Conservation (phyloP, 768 basidiomycete genomes). For the Myochromella boudieri region DNA sequence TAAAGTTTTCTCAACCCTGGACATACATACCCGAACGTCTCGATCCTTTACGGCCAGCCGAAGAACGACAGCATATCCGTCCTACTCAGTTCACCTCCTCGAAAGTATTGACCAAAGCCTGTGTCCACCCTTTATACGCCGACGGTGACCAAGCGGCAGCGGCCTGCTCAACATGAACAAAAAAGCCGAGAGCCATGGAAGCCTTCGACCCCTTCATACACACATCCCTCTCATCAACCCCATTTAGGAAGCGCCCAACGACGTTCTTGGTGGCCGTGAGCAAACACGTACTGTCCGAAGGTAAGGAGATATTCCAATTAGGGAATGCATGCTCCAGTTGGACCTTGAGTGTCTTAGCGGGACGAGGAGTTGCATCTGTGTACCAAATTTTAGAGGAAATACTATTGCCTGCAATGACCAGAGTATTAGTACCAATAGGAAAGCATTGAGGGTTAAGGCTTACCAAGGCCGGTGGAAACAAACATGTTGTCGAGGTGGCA, state of each 20-base stretch:
- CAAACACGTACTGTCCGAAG: conserved; percentile 37
- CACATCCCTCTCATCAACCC: conserved; percentile 26
- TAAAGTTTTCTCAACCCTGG: too few species aligned
- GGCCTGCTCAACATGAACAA: conserved; percentile 45
- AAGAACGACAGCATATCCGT: too few species aligned
- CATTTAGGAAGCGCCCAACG: conserved; percentile 44
- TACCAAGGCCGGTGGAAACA: conserved; percentile 46
- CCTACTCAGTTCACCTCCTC: not conserved
- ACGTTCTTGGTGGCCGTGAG: conserved; percentile 47
- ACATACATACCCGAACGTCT: too few species aligned
- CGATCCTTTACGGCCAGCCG: too few species aligned
- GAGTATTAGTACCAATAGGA: not conserved
- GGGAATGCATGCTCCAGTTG: conserved; percentile 32
- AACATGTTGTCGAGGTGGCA: conserved; percentile 42
- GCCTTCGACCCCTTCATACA: conserved; percentile 28
- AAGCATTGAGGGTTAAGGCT: too few species aligned
- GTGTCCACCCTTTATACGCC: conserved; percentile 33
- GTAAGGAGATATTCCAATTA: conserved; percentile 36
- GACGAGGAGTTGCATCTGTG: conserved; percentile 27
- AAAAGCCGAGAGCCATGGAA: conserved; percentile 30
- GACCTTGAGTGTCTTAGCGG: conserved; percentile 34
- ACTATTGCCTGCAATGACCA: conserved; percentile 17
- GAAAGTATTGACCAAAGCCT: conserved; percentile 34
- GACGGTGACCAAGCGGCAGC: conserved; percentile 16
- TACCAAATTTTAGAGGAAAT: conserved; percentile 37